phyloP scores from a whole-genome alignment of 208 protist species.

The Trichomonas vaginalis region DNA sequence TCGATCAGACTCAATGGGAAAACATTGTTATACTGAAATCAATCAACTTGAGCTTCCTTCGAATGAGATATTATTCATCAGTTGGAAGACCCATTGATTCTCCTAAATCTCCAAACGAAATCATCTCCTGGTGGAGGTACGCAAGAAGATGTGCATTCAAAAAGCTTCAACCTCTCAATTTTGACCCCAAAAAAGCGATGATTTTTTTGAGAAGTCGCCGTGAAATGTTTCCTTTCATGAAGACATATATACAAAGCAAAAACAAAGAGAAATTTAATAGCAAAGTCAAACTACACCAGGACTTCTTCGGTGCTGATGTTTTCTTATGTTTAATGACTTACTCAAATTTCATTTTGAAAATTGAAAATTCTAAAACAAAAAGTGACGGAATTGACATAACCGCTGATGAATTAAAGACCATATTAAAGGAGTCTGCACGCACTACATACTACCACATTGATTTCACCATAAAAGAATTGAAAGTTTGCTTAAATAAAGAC shows the following conservation, averaged over 20 bases:
- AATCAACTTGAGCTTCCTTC: not conserved
- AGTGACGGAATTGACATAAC: not conserved
- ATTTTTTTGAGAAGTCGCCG: not conserved
- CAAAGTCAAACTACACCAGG: not conserved
- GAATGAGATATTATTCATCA: not conserved
- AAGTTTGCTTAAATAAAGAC: not conserved
- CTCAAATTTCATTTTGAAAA: not conserved
- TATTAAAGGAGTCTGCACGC: not conserved
- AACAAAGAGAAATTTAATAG: not conserved
- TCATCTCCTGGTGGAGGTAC: not conserved
- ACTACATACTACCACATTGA: not conserved
- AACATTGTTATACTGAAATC: not conserved
- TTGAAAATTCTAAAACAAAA: not conserved
- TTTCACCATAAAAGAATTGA: not conserved
- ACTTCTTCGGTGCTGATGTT: not conserved
- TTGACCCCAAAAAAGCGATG: not conserved
- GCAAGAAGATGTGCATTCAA: not conserved
- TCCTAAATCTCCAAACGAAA: not conserved
- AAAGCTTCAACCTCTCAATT: not conserved
- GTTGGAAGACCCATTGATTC: not conserved
- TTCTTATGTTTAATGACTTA: not conserved
- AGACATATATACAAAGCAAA: not conserved
- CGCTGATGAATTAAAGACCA: not conserved
- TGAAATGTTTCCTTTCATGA: not conserved
- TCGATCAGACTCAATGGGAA: not conserved